Evolutionary conservation across 2,329 filamentous ascomycete species (phyloP).

Genomic region (Claviceps fusiformis): DNA sequence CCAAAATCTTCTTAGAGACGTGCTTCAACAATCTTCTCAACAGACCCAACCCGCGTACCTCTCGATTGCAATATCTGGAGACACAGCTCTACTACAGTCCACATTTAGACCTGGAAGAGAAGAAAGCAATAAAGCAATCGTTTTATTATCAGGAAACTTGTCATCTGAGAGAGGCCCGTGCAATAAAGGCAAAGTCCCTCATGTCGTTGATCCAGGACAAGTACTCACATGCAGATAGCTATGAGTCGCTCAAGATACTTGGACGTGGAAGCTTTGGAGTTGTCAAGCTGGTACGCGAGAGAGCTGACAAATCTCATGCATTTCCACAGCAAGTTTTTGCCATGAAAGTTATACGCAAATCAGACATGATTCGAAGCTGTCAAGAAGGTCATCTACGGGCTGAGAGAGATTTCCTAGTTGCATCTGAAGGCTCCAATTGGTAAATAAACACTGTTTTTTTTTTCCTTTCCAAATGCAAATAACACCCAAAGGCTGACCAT

Average conservation of each 20-base stretch:
- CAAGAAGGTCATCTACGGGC: slow-evolving; percentile 89
- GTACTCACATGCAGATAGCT: slow-evolving; percentile 27
- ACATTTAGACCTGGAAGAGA: slow-evolving; percentile 41
- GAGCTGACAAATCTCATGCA: slow-evolving; percentile 16
- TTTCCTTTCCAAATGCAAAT: too few species aligned
- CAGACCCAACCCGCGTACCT: slow-evolving; percentile 21
- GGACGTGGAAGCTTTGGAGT: slow-evolving; percentile 93
- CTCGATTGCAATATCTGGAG: slow-evolving; percentile 22
- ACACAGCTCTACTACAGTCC: slow-evolving; percentile 41
- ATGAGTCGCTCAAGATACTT: slow-evolving; percentile 67
- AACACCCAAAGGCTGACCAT: neutral
- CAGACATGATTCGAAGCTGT: slow-evolving; percentile 76
- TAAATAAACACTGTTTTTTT: slow-evolving; percentile 17
- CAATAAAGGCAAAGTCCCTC: slow-evolving; percentile 33
- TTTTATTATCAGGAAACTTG: slow-evolving; percentile 58
- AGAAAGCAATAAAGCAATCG: slow-evolving; percentile 35
- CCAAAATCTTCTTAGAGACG: slow-evolving; percentile 77
- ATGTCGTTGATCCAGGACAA: slow-evolving; percentile 5
- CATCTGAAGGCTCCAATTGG: slow-evolving; percentile 77
- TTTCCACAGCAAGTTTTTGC: slow-evolving; percentile 54
- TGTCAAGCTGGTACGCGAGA: slow-evolving; percentile 71
- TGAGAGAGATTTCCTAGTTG: slow-evolving; percentile 82
- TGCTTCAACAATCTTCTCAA: slow-evolving; percentile 62
- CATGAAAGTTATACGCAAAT: slow-evolving; percentile 95
- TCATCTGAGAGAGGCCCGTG: slow-evolving; percentile 59